Percentiles rank a stretch among this genome's conserved stretches.
These are phyloP conservation scores for Pseudonitzschia multistriata DNA, from an alignment of 108 stramenopile genomes.

Conservation along the genomic window DNA sequence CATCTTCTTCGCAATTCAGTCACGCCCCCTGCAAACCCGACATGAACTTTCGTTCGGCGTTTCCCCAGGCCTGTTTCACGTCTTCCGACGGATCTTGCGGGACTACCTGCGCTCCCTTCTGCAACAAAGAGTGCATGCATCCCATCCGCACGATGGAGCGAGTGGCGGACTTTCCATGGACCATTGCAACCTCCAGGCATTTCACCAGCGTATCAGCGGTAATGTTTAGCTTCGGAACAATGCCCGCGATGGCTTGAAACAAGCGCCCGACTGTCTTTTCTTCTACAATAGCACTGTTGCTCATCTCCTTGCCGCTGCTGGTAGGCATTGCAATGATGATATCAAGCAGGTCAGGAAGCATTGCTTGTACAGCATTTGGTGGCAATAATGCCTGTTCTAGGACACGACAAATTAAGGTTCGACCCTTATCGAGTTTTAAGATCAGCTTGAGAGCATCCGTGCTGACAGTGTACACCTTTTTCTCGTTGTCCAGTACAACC, in stretches of 20 bases:
- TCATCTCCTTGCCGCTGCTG: conserved; percentile 11
- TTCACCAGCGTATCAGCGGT: conserved; percentile 35
- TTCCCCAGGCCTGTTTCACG: conserved; percentile 32
- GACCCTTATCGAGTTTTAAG: conserved; percentile 70
- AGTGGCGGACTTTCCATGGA: conserved; percentile 26
- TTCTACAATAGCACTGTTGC: conserved; percentile 37
- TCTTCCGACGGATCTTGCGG: conserved; percentile 30
- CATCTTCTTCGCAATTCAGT: not conserved
- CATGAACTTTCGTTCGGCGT: conserved; percentile 40
- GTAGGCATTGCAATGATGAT: conserved; percentile 21
- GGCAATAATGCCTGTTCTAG: conserved; percentile 79
- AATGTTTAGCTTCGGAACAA: conserved; percentile 50
- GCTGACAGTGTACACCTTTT: conserved; percentile 42
- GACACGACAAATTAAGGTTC: conserved; percentile 57
- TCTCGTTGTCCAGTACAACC: conserved; percentile 34
- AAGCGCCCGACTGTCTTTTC: conserved; percentile 34
- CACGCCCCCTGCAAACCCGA: conserved; percentile 26
- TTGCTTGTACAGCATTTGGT: conserved; percentile 58
- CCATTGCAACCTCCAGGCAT: conserved; percentile 47
- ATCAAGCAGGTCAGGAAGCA: conserved; percentile 55
- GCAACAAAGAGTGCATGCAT: conserved; percentile 65
- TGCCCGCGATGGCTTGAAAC: conserved; percentile 51
- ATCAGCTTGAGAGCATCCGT: conserved; percentile 38
- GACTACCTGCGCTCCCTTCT: conserved; percentile 44
- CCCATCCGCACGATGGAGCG: conserved; percentile 54